Base-by-base conservation (phyloP, 768 basidiomycete species). In the Mycena rosella region DNA sequence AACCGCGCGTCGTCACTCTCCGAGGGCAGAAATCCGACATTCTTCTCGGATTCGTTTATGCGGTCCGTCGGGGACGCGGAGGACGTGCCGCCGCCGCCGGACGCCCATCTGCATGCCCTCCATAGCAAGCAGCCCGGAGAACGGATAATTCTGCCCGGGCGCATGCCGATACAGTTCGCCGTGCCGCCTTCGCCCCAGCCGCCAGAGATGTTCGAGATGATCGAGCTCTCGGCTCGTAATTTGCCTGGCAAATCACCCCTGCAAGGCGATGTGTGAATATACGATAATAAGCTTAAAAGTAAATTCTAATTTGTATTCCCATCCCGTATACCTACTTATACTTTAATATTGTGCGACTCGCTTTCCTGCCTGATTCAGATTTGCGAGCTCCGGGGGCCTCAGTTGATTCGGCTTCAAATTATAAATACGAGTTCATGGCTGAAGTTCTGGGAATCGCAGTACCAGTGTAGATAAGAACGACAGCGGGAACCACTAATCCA, bases 151-250 rank as follows among this genome's bases (percentile, higher is more conserved):
- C 11, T 67, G 47, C 57, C 64, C 49, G 47, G 51, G 15, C 62
- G 52, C 14, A 32, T 5, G 11, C 51, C 69, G 26, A 70, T 71
- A 20, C 61, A 63, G 34, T 71, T 71, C 27, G 61, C 61, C 38
- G n/a, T 51, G 3, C 68, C 68, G 40, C 59, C 68, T 17, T 65
- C 64, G 20, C 60, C 67, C 11, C 60, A 63, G 18, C 54, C 60
- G 17, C 58, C 67, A 36, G 27, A 49, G 22, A 49, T 52, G 59
- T 61, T 40, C 18, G 65, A 67, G 7, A 34, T 20, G 42, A 26
- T 66, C n/a, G 52, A 40, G 55, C n/a, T 57, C 36, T 29, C 63
- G 26, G 26, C 30, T 48, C 11, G 7, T 24, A 36, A 55, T 18
- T 8, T 26, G 22, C 24, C 42, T 42, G 10, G 32, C 9, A 27